phyloP scores from a whole-genome alignment of 306 rosid species.

The Dalbergia cultrata region DNA sequence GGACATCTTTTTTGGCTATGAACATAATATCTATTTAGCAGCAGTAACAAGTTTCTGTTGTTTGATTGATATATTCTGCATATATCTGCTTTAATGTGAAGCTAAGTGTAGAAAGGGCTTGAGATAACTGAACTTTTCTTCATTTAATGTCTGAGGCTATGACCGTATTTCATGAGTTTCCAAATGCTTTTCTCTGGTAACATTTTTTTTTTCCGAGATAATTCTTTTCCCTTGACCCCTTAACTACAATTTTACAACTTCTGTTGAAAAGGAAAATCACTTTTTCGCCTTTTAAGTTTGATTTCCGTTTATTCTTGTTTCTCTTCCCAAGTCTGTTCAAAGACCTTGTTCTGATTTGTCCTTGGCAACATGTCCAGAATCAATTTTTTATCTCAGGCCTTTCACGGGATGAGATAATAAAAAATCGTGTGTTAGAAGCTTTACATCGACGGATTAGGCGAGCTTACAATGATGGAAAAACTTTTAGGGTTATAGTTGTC shows the following conservation, averaged over 20 bases:
- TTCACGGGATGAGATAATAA: constrained; percentile 83
- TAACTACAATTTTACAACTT: background rate
- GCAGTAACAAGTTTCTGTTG: background rate
- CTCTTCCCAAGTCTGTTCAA: background rate
- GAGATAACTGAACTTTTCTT: background rate
- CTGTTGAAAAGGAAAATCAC: background rate
- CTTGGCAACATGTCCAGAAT: constrained; percentile 74
- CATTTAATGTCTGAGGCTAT: background rate
- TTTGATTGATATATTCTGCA: background rate
- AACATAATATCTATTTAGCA: background rate
- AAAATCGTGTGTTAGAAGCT: constrained; percentile 92
- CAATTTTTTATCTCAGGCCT: constrained; percentile 99
- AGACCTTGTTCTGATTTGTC: constrained; percentile 5
- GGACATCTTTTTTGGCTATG: too few relatives aligned
- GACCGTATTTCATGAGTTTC: constrained; percentile 17
- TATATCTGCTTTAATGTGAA: background rate
- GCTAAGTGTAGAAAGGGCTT: constrained; percentile 3
- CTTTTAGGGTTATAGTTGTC: constrained; percentile 88
- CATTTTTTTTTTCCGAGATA: background rate
- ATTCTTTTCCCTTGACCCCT: background rate
- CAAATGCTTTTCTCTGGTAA: background rate
- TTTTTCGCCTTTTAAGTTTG: background rate
- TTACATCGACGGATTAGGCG: constrained; percentile 76
- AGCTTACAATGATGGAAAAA: constrained; percentile 82
- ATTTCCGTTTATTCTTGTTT: background rate